These are phyloP conservation scores for Cicer cuneatum DNA, from an alignment of 306 rosid species.

Conservation along the genomic window DNA sequence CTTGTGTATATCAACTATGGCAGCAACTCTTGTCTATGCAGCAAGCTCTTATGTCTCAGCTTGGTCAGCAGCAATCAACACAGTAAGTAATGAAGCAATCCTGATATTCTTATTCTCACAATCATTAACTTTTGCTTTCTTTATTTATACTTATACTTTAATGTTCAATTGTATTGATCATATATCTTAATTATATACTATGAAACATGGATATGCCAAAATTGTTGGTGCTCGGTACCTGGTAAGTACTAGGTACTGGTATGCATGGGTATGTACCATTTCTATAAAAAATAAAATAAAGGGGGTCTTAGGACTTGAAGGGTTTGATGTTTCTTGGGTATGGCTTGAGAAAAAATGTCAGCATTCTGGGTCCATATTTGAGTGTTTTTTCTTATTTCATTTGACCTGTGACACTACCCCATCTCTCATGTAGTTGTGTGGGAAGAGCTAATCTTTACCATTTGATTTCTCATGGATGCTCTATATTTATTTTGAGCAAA, in stretches of 20 bases:
- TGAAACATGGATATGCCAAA: constrained; percentile 5
- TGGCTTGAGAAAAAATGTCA: constrained; percentile 3
- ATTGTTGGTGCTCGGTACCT: constrained; percentile 2
- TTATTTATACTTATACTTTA: constrained; percentile 27
- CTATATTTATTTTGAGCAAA: not conserved
- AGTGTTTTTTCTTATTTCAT: not conserved
- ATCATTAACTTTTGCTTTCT: constrained; percentile 31
- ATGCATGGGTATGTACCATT: constrained; percentile 1
- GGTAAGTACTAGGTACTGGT: not conserved
- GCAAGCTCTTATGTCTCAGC: constrained; percentile 69
- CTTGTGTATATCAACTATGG: constrained; percentile 32
- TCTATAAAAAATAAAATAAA: not conserved
- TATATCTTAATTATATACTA: constrained; percentile 10
- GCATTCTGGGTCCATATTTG: constrained; percentile 1
- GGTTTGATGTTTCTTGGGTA: not conserved
- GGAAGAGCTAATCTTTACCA: not conserved
- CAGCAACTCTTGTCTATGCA: constrained; percentile 73
- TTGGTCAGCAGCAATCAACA: constrained; percentile 68
- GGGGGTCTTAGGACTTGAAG: not conserved
- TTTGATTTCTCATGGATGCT: not conserved
- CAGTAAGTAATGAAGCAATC: constrained; percentile 61
- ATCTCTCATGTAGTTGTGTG: not conserved
- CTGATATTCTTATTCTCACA: constrained; percentile 30
- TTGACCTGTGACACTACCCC: not conserved
- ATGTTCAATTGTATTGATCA: constrained; percentile 2